Percentiles rank a stretch among this genome's conserved stretches.
These are phyloP conservation scores for Tetrapisispora arboricola DNA, from an alignment of 805 yeast genomes.

Conservation along the genomic window DNA sequence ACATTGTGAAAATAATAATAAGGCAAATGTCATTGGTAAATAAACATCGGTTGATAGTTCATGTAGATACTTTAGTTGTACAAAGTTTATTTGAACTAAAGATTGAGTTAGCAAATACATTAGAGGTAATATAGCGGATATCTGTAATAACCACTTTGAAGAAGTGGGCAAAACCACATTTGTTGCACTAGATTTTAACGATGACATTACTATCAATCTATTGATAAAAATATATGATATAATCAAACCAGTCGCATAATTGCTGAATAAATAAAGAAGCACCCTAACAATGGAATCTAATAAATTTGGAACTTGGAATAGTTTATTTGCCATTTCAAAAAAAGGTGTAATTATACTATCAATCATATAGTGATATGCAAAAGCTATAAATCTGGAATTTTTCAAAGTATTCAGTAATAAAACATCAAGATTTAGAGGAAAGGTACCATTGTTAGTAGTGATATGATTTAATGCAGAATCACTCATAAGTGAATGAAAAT, in stretches of 20 bases:
- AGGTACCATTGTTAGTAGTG: too few species aligned
- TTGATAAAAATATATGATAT: constrained; percentile 47
- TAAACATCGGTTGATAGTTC: neutral
- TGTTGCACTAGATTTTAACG: constrained; percentile 21
- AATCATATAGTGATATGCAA: neutral
- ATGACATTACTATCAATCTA: constrained; percentile 49
- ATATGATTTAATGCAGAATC: too few species aligned
- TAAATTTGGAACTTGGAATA: neutral
- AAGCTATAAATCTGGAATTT: neutral
- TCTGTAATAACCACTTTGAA: constrained; percentile 29
- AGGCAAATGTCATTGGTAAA: constrained; percentile 4
- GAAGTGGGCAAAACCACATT: constrained; percentile 13
- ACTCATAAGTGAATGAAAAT: too few species aligned
- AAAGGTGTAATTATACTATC: neutral
- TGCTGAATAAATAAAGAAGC: constrained; percentile 34
- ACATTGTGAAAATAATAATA: constrained; percentile 36
- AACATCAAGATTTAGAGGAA: too few species aligned
- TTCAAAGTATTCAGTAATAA: neutral
- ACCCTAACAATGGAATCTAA: constrained; percentile 1
- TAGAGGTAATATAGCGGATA: constrained; percentile 14
- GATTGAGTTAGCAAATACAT: constrained; percentile 42
- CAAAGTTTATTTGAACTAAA: constrained; percentile 1
- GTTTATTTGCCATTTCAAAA: neutral
- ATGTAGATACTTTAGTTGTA: neutral
- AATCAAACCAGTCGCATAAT: constrained; percentile 45